phyloP scores from a whole-genome alignment of 306 rosid genomes.

The Cicer judaicum region DNA sequence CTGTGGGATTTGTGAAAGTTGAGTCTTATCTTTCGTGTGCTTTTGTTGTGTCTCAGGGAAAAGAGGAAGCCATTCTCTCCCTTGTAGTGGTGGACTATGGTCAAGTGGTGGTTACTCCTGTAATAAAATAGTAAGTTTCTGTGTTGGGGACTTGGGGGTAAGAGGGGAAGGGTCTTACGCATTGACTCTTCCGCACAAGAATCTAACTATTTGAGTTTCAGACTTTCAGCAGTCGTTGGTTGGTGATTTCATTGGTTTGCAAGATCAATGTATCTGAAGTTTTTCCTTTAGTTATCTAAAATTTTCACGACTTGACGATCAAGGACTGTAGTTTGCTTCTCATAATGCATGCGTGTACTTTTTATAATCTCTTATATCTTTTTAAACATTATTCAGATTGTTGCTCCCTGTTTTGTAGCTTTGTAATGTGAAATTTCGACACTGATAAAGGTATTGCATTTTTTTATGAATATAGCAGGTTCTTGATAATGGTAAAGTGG shows the following conservation, averaged over 20 bases:
- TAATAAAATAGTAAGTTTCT: constrained; percentile 56
- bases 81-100: constrained; percentile 44
- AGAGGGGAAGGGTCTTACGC: not conserved
- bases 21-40: constrained; percentile 31
- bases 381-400: constrained; percentile 13
- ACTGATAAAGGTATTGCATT: constrained; percentile 40
- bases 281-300: constrained; percentile 15
- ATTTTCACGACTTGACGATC: constrained; percentile 31
- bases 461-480: constrained; percentile 53
- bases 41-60: constrained; percentile 54
- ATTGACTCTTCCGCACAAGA: not conserved
- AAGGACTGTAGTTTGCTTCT: constrained; percentile 6
- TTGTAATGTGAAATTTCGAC: constrained; percentile 8
- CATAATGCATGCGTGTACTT: constrained; percentile 16
- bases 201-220: constrained; percentile 32
- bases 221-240: constrained; percentile 9
- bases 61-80: constrained; percentile 49
- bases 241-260: constrained; percentile 35
- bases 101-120: constrained; percentile 49
- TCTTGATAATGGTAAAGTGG: constrained; percentile 50
- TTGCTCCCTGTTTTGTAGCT: constrained; percentile 7
- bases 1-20: constrained; percentile 38
- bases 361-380: constrained; percentile 8
- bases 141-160: constrained; percentile 12
- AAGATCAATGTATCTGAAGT: constrained; percentile 20